Conservation (phyloP, 73 alveolate species). For the Chromera velia region DNA sequence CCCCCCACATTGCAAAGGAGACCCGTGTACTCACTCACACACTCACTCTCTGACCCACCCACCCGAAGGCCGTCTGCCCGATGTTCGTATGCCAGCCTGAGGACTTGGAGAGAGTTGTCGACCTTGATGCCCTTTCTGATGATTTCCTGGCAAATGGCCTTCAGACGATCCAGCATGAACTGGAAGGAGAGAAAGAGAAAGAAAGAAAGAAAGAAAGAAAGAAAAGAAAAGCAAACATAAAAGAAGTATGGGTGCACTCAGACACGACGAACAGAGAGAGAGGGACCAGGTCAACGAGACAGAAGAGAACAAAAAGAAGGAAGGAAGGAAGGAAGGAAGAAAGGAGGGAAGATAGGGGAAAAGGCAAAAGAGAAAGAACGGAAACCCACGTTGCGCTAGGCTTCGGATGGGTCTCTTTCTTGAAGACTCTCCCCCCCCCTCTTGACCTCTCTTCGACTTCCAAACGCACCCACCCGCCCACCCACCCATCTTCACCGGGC, state of each 20-base stretch:
- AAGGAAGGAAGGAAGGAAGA: background rate
- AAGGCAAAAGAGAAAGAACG: background rate
- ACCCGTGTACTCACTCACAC: too few relatives aligned
- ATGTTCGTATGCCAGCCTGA: slow-evolving; percentile 16
- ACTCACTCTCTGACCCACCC: background rate
- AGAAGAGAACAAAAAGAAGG: background rate
- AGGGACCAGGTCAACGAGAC: background rate
- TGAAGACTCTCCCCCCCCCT: too few relatives aligned
- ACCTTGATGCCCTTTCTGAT: slow-evolving; percentile 33
- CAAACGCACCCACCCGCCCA: too few relatives aligned
- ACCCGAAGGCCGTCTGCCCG: background rate
- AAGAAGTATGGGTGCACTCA: too few relatives aligned
- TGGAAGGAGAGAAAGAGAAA: background rate
- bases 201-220: background rate
- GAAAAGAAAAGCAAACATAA: background rate
- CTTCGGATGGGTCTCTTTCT: background rate
- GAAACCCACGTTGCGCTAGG: too few relatives aligned
- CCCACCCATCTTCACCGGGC: too few relatives aligned
- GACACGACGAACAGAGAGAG: background rate
- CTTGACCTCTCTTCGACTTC: too few relatives aligned
- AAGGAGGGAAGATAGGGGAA: background rate
- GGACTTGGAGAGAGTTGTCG: slow-evolving; percentile 28
- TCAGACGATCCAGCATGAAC: background rate
- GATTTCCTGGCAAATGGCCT: slow-evolving; percentile 45
- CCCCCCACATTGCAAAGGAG: too few relatives aligned